Percentiles rank a stretch among this genome's conserved stretches.
phyloP scores from a whole-genome alignment of 495 filamentous ascomycete species.

The Podospora fimiseda region DNA sequence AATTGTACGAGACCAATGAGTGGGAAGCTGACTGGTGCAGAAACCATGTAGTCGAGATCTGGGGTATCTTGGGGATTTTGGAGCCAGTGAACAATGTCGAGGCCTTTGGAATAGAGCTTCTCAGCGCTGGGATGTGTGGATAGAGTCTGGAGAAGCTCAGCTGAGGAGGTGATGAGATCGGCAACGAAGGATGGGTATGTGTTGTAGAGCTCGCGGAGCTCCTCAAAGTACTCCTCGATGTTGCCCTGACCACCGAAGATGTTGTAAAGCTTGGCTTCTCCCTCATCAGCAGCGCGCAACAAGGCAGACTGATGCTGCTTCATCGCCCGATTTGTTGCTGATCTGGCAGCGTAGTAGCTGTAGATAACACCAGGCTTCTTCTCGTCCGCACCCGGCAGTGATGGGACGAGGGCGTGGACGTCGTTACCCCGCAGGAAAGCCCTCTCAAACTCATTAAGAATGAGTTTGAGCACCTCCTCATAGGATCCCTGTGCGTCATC shows the following conservation, averaged over 20 bases:
- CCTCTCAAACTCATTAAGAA: constrained; percentile 91
- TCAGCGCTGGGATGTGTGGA: constrained; percentile 78
- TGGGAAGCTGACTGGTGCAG: constrained; percentile 93
- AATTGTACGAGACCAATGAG: constrained; percentile 93
- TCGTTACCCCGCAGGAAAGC: constrained; percentile 93
- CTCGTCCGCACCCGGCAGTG: constrained; percentile 74
- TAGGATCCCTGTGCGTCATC: constrained; percentile 79
- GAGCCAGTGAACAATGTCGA: constrained; percentile 91
- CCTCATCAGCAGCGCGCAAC: constrained; percentile 77
- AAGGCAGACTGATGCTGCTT: constrained; percentile 89
- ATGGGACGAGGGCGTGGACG: constrained; percentile 81
- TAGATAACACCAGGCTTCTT: constrained; percentile 86
- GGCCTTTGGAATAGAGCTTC: constrained; percentile 92
- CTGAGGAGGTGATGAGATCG: constrained; percentile 69
- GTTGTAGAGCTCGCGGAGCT: constrained; percentile 81
- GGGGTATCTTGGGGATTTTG: constrained; percentile 80
- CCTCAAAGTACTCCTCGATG: constrained; percentile 98
- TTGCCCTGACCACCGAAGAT: constrained; percentile 99
- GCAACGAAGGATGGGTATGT: constrained; percentile 89
- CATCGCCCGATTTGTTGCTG: constrained; percentile 72
- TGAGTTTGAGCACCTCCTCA: constrained; percentile 78
- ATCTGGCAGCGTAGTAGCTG: constrained; percentile 85
- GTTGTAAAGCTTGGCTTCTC: constrained; percentile 71
- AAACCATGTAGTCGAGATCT: constrained; percentile 91
- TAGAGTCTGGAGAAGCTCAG: constrained; percentile 75